These are phyloP conservation scores for Suhomyces vadensis DNA, from an alignment of 805 yeast genomes.

Conservation along the genomic window DNA sequence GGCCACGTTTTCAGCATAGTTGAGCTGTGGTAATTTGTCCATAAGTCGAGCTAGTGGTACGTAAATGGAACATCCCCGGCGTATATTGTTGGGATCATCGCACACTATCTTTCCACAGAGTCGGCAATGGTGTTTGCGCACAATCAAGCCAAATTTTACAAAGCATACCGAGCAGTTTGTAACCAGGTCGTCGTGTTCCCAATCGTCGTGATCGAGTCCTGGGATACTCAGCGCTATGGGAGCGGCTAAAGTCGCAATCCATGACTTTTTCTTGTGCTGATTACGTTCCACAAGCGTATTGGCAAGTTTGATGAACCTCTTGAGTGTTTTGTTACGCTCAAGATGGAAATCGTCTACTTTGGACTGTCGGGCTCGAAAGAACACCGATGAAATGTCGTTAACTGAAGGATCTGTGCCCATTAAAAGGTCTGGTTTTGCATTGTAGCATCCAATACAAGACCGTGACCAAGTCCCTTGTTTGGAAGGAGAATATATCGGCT, in stretches of 20 bases:
- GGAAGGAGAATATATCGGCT: conserved; percentile 20
- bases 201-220: conserved; percentile 34
- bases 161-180: conserved; percentile 65
- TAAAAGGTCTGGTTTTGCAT: conserved; percentile 52
- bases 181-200: conserved; percentile 55
- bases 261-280: conserved; percentile 5
- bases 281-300: conserved; percentile 25
- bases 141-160: conserved; percentile 52
- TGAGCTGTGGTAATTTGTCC: conserved; percentile 38
- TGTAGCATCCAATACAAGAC: conserved; percentile 67
- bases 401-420: conserved; percentile 41
- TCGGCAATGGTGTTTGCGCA: conserved; percentile 88
- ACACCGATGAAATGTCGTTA: conserved; percentile 48
- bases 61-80: conserved; percentile 66
- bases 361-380: conserved; percentile 40
- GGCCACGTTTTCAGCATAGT: conserved; percentile 29
- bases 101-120: conserved; percentile 84
- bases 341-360: conserved; percentile 52
- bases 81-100: conserved; percentile 50
- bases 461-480: conserved; percentile 63
- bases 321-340: conserved; percentile 55
- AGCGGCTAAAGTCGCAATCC: background rate
- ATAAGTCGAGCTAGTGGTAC: conserved; percentile 53
- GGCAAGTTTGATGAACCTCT: conserved; percentile 53
- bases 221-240: background rate